These are phyloP conservation scores for Zhuliangozyma parablackwelliae DNA, from an alignment of 1,139 yeast genomes.

Conservation along the genomic window DNA sequence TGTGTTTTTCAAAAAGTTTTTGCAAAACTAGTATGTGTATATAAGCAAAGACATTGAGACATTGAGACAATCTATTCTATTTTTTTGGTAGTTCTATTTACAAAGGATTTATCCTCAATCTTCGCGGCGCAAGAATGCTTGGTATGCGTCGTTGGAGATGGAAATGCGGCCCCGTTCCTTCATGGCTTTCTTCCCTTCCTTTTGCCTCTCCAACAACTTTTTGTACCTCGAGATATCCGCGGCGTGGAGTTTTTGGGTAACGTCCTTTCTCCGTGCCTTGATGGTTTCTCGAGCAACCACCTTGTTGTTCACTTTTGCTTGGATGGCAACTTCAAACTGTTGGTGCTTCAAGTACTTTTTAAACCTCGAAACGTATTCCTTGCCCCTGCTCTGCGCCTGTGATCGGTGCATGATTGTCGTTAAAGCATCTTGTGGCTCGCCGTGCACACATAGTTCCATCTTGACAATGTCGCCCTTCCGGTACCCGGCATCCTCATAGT, in stretches of 20 bases:
- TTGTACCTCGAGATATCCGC: slow-evolving; percentile 88
- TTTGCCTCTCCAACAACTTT: slow-evolving; percentile 82
- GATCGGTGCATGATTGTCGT: slow-evolving; percentile 85
- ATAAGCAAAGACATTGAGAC: not conserved
- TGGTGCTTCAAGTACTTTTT: slow-evolving; percentile 77
- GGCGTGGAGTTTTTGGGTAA: slow-evolving; percentile 86
- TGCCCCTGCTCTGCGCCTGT: slow-evolving; percentile 68
- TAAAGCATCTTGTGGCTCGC: slow-evolving; percentile 85
- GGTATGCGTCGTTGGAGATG: slow-evolving; percentile 82
- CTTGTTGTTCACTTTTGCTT: slow-evolving; percentile 80
- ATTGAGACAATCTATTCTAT: not conserved
- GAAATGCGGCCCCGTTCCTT: slow-evolving; percentile 73
- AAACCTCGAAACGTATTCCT: slow-evolving; percentile 78
- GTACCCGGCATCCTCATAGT: slow-evolving; percentile 92
- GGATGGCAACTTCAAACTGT: slow-evolving; percentile 88
- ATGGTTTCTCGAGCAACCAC: slow-evolving; percentile 90
- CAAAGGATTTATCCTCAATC: slow-evolving; percentile 10
- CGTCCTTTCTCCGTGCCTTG: slow-evolving; percentile 91
- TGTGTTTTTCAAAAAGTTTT: slow-evolving; percentile 72
- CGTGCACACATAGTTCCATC: slow-evolving; percentile 84
- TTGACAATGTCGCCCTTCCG: slow-evolving; percentile 76
- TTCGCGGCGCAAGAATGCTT: slow-evolving; percentile 51
- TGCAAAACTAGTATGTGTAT: slow-evolving; percentile 22
- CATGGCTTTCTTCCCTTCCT: slow-evolving; percentile 88
- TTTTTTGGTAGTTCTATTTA: not conserved